Conservation (phyloP, 345 rosid species). For the Gossypium bickii region DNA sequence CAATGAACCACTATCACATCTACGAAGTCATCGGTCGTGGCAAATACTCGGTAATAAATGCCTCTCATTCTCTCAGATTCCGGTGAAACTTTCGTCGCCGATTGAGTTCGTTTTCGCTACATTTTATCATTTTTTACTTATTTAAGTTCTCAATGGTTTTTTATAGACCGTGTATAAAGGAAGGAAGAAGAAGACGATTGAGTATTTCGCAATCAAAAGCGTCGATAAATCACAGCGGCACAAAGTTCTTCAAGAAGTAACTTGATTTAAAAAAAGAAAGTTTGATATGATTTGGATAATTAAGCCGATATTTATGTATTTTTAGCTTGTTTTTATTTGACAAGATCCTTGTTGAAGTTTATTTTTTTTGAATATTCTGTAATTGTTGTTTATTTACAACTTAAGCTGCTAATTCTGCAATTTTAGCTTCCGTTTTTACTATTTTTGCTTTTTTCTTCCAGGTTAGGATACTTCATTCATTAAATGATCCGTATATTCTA, state of each 20-base stretch:
- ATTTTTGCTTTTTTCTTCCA: slow-evolving; percentile 27
- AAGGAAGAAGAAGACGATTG: slow-evolving; percentile 95
- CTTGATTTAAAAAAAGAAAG: not conserved
- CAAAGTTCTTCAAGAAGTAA: slow-evolving; percentile 96
- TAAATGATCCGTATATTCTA: slow-evolving; percentile 72
- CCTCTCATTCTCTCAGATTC: not conserved
- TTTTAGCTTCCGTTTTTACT: not conserved
- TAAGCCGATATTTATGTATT: not conserved
- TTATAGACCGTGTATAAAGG: slow-evolving; percentile 82
- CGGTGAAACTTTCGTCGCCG: not conserved
- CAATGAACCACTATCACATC: slow-evolving; percentile 87
- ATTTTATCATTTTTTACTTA: not conserved
- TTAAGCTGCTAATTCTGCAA: not conserved
- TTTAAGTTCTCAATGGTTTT: not conserved
- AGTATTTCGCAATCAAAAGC: slow-evolving; percentile 90
- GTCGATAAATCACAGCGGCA: slow-evolving; percentile 84
- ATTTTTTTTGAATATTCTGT: not conserved
- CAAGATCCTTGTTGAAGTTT: slow-evolving; percentile 36
- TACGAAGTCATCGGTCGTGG: slow-evolving; percentile 97
- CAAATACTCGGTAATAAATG: slow-evolving; percentile 71
- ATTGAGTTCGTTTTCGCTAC: not conserved
- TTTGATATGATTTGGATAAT: not conserved
- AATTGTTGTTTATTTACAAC: not conserved
- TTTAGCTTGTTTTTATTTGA: not conserved
- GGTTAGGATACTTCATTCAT: slow-evolving; percentile 87